Evolutionary conservation across 352 stramenopile species (phyloP).

Genomic region (Pythium aristosporum): DNA sequence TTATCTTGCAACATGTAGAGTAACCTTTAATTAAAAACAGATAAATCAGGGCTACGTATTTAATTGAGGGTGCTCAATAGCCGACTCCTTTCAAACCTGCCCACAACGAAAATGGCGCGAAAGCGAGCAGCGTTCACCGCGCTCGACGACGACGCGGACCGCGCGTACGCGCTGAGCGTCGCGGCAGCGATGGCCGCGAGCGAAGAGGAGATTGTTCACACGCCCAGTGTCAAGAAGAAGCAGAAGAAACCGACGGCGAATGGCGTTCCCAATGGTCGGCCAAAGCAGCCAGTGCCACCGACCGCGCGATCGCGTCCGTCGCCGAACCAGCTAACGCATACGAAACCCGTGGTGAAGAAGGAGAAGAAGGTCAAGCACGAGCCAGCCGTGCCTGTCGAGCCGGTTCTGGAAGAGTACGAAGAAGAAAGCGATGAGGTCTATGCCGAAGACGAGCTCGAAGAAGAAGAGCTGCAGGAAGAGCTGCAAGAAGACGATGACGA

Average conservation of each 20-base stretch:
- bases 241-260: slow-evolving; percentile 12
- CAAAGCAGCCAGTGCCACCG: too few species aligned
- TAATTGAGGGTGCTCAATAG: neutral
- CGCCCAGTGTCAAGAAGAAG: slow-evolving; percentile 24
- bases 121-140: slow-evolving; percentile 34
- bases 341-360: slow-evolving; percentile 13
- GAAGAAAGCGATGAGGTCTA: slow-evolving; percentile 29
- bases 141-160: slow-evolving; percentile 20
- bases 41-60: neutral
- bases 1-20: too few species aligned
- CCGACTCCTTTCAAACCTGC: neutral
- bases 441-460: slow-evolving; percentile 25
- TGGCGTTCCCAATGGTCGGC: neutral
- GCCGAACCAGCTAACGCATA: neutral
- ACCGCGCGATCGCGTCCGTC: too few species aligned
- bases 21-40: too few species aligned
- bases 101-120: slow-evolving; percentile 43
- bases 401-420: slow-evolving; percentile 8
- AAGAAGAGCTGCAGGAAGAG: slow-evolving; percentile 2
- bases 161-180: slow-evolving; percentile 26
- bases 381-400: neutral
- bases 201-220: slow-evolving; percentile 36
- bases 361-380: slow-evolving; percentile 17
- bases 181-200: slow-evolving; percentile 25
- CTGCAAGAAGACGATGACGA: slow-evolving; percentile 24